Evolutionary conservation across 495 filamentous ascomycete species (phyloP).

Genomic region (Oidiodendron maius): DNA sequence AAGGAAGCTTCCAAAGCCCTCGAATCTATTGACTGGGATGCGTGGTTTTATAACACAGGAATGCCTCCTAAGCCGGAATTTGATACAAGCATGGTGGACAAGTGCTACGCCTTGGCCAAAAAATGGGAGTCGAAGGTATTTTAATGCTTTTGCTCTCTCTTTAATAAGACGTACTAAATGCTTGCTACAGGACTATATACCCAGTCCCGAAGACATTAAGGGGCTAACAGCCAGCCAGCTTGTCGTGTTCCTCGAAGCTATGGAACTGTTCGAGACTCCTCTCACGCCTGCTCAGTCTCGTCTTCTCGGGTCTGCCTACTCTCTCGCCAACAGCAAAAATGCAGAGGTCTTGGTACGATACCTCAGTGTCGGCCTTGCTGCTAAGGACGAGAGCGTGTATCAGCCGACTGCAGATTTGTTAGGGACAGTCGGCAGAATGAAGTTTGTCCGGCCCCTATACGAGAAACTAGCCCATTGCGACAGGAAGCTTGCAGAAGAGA

Average conservation of each 20-base stretch:
- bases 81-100: slow-evolving; percentile 80
- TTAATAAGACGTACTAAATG: neutral
- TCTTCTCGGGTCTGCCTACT: slow-evolving; percentile 67
- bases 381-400: slow-evolving; percentile 60
- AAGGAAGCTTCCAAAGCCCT: slow-evolving; percentile 60
- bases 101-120: slow-evolving; percentile 72
- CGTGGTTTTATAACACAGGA: slow-evolving; percentile 78
- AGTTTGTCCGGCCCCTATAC: slow-evolving; percentile 86
- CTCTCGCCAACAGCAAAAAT: slow-evolving; percentile 62
- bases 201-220: slow-evolving; percentile 59
- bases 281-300: slow-evolving; percentile 57
- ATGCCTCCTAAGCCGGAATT: slow-evolving; percentile 86
- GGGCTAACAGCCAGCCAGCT: slow-evolving; percentile 77
- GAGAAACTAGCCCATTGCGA: slow-evolving; percentile 66
- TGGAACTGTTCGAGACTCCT: slow-evolving; percentile 57
- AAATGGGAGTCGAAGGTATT: slow-evolving; percentile 58
- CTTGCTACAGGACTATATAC: slow-evolving; percentile 48
- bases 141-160: neutral
- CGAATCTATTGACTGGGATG: slow-evolving; percentile 75
- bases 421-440: slow-evolving; percentile 86
- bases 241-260: slow-evolving; percentile 78
- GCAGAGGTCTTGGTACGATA: slow-evolving; percentile 79
- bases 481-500: slow-evolving; percentile 65
- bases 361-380: slow-evolving; percentile 68
- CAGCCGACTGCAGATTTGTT: slow-evolving; percentile 66